A percentile compares a stretch with the other conserved stretches of the same genome.
phyloP scores from a whole-genome alignment of 2,329 filamentous ascomycete species.

The Raffaelea ambrosiae region DNA sequence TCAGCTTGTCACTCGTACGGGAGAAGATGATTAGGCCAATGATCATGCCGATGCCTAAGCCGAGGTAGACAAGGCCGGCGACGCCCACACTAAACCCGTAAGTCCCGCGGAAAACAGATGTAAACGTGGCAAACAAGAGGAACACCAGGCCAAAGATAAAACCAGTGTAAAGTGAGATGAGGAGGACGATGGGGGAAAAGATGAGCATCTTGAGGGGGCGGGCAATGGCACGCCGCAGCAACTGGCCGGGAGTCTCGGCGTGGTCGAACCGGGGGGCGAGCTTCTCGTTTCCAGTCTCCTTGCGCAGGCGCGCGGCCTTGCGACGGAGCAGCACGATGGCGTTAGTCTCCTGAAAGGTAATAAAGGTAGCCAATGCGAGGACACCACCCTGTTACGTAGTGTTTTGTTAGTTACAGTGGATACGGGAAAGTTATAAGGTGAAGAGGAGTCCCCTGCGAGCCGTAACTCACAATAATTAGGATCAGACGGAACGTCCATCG shows the following conservation, averaged over 20 bases:
- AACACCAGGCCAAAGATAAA: constrained; percentile 49
- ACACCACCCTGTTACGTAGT: too few species aligned
- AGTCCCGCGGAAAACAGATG: constrained; percentile 35
- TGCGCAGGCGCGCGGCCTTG: constrained; percentile 23
- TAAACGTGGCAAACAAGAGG: constrained; percentile 45
- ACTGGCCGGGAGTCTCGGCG: constrained; percentile 8
- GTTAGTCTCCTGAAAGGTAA: too few species aligned
- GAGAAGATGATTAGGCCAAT: constrained; percentile 29
- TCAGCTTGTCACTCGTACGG: constrained; percentile 55
- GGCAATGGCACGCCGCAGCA: constrained; percentile 9
- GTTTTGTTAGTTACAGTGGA: too few species aligned
- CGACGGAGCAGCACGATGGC: too few species aligned
- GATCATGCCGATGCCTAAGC: constrained; percentile 37
- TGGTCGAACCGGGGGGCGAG: constrained; percentile 14
- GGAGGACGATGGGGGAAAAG: constrained; percentile 40
- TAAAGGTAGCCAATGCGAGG: too few species aligned
- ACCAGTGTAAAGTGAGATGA: constrained; percentile 42
- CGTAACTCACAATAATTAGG: constrained; percentile 1
- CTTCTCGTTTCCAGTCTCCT: constrained; percentile 24
- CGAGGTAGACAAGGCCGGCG: constrained; percentile 39
- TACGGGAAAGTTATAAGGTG: too few species aligned
- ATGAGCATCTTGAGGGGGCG: constrained; percentile 44
- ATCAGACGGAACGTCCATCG: constrained; percentile 8
- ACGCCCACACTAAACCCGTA: constrained; percentile 37
- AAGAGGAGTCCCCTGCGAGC: too few species aligned